Base-by-base conservation (phyloP, 352 stramenopile species). In the Thalassiosira mediterranea region DNA sequence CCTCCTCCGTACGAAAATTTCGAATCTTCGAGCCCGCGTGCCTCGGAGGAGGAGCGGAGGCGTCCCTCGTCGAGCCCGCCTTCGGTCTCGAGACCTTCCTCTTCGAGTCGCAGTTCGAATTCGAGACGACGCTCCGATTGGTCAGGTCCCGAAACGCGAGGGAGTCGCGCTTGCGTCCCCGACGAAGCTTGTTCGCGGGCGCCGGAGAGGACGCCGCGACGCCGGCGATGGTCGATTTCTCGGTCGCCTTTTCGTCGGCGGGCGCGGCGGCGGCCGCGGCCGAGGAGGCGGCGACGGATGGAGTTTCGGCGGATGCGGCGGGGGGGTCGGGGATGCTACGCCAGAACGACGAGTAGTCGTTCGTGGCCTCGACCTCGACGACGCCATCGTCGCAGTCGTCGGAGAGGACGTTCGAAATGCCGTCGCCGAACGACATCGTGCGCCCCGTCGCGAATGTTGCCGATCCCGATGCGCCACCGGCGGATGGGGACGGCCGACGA, bases 281-380 rank as follows among this genome's bases (percentile, higher is more conserved):
- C 1, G 49, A 31, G 7, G 49, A 59, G 26, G 52, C 1, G 38
- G 52, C 23, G 26, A 28, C 3, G 23, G 26, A 34, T 11, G 2
- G 23, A 25, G 2, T 25, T 11, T 15, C 26, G 17, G 38, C 19
- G 23, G 28, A 57, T 23, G 17, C 23, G 8, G 37, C 37, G 21
- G 52, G 52, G 40, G 52, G 52, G 10, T 61, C 52, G 23, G 52
- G 52, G 3, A 61, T 61, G 38, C 23, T 40, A 28, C 38, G 25
- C 52, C 52, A 61, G 34, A 34, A 54, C 5, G 10, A 38, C 19
- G 48, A 54, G 19, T 54, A 54, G 19, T 54, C 46, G 19, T 13
- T 23, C 46, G 46, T 54, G 5, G 10, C 46, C 46, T 54, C 46
- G 7, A 17, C 46, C 11, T 54, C 46, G 37, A 44, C 8, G 8